Conservation (phyloP, 768 basidiomycete species). For the Filobasidium wieringae region DNA sequence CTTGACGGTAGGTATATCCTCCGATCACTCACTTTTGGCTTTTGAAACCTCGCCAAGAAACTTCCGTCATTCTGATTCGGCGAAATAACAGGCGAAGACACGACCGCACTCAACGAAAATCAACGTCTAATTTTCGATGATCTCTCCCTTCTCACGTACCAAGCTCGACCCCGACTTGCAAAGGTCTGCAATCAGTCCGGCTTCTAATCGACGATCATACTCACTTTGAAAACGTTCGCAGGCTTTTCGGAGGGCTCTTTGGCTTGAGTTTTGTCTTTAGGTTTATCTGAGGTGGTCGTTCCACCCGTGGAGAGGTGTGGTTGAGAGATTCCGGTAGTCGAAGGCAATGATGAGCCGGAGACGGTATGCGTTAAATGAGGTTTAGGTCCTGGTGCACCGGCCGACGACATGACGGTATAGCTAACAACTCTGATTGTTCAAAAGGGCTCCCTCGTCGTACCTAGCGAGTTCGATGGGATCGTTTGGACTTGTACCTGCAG, state of each 20-base stretch:
- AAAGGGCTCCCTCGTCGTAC: no score
- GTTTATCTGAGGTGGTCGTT: neutral
- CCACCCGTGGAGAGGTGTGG: neutral
- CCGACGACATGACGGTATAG: no score
- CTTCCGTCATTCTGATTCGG: neutral
- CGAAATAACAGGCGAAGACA: no score
- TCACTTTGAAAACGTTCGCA: neutral
- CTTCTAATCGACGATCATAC: neutral
- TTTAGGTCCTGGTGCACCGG: no score
- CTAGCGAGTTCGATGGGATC: no score
- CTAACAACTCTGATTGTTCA: no score
- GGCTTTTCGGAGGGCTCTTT: neutral
- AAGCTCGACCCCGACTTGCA: neutral
- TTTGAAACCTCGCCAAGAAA: neutral
- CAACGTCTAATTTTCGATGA: no score
- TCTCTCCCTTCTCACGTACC: no score
- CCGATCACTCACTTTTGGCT: neutral
- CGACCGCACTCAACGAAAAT: no score
- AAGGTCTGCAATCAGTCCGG: neutral
- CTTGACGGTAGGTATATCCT: neutral
- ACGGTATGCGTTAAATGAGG: neutral
- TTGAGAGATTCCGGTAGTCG: neutral
- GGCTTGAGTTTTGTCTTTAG: neutral
- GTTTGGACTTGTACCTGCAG: no score
- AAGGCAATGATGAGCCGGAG: neutral